Evolutionary conservation across 1,284 basidiomycete genomes (phyloP), one percentile per base, ranked within the genome.

Genomic region (Gymnopus androsaceus): DNA sequence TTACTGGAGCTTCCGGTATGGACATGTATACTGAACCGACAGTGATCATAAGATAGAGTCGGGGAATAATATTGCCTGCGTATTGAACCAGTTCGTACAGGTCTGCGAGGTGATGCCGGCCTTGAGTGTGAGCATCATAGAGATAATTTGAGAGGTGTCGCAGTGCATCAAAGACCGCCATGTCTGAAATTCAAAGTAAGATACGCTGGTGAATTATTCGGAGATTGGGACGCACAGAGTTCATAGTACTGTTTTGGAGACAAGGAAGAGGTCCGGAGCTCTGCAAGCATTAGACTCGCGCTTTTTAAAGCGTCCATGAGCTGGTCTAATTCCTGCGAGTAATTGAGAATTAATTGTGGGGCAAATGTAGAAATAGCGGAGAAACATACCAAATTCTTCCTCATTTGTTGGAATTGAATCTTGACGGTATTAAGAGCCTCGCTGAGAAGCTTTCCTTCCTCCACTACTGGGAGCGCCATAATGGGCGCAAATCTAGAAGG

Each of bases 11-110:
- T 55, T 96, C 94, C 2, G 93, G 86, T 42, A 97, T 88, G 19
- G 93, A 94, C 95, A 97, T 97, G 78, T 96, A 97, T 19, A 98
- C 94, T 1, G 95, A 92, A 56, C 95, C 95, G 57, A 98, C 95
- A 25, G 95, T 97, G 66, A 98, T 96, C 95, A 97, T 97, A 66
- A 97, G 90, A 74, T 98, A 97, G 31, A 96, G 80, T 23, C 94
- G 86, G 17, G 94, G 94, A 27, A 97, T 88, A 71, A 98, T 96
- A 67, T 92, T 92, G 70, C 93, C 92, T 37, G 93, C 94, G 69
- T 94, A 98, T 82, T 98, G 95, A 31, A 98, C 95, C 58, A 98
- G 86, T 71, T 98, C 95, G 73, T 98, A 98, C 50, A 98, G 80
- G 79, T 98, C 95, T 44, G 95, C 95, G 56, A 98, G 84, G 66